phyloP scores from a whole-genome alignment of 768 basidiomycete species.

The Obba rivulosa region DNA sequence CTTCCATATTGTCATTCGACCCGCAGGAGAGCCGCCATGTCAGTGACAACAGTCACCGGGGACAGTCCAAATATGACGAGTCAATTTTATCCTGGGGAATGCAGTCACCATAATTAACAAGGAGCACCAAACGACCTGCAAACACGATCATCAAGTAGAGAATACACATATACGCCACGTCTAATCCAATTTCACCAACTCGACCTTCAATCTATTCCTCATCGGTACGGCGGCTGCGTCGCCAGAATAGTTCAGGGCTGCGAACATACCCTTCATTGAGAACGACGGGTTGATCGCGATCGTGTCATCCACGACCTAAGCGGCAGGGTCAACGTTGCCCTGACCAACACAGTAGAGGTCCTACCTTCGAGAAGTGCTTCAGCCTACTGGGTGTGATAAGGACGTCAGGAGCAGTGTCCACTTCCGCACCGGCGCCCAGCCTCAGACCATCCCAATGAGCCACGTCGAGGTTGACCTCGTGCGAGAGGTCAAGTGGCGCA shows the following conservation, averaged over 20 bases:
- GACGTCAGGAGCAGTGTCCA: constrained; percentile 69
- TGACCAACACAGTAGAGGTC: background rate
- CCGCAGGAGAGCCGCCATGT: too few relatives aligned
- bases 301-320: constrained; percentile 76
- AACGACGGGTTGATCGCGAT: constrained; percentile 84
- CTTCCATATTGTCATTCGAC: too few relatives aligned
- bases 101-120: too few relatives aligned
- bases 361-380: constrained; percentile 86
- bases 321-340: background rate
- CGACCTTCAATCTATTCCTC: constrained; percentile 12
- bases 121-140: too few relatives aligned
- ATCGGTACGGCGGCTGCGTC: constrained; percentile 4
- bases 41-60: too few relatives aligned
- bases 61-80: too few relatives aligned
- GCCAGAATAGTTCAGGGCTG: constrained; percentile 29
- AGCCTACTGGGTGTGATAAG: constrained; percentile 83
- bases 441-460: constrained; percentile 59
- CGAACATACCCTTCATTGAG: constrained; percentile 57
- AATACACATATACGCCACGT: background rate
- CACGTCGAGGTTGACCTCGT: constrained; percentile 87
- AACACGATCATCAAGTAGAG: too few relatives aligned
- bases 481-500: constrained; percentile 62
- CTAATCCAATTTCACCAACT: constrained; percentile 4
- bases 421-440: constrained; percentile 19
- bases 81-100: too few relatives aligned